Evolutionary conservation across 441 rosid species (phyloP).

Genomic region (Populus hybrid): DNA sequence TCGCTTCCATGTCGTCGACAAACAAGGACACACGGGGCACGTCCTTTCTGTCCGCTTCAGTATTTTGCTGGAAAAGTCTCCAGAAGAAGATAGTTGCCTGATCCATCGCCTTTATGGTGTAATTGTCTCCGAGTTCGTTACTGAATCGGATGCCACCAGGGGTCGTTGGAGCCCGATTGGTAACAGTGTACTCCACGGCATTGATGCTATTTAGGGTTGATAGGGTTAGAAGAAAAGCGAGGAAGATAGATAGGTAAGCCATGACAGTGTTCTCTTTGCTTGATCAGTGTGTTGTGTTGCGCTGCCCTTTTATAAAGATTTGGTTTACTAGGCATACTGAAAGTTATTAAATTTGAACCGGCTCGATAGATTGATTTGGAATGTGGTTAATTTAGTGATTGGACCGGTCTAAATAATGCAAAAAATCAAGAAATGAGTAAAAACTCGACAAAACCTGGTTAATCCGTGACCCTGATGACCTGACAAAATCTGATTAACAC

Average conservation of each 20-base stretch:
- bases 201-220: background rate
- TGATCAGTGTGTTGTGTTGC: background rate
- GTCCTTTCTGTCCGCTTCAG: constrained; percentile 19
- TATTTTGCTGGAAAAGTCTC: constrained; percentile 24
- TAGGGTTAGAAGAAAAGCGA: background rate
- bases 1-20: constrained; percentile 13
- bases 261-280: background rate
- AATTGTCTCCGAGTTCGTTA: constrained; percentile 15
- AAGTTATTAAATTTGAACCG: too few relatives aligned
- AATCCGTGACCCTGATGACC: too few relatives aligned
- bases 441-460: too few relatives aligned
- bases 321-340: too few relatives aligned
- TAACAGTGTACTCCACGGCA: constrained; percentile 23
- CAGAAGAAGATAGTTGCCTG: constrained; percentile 28
- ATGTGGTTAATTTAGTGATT: too few relatives aligned
- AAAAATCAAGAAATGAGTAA: too few relatives aligned
- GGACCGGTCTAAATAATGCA: too few relatives aligned
- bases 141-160: constrained; percentile 22
- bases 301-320: background rate
- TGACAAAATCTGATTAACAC: too few relatives aligned
- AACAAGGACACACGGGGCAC: constrained; percentile 9
- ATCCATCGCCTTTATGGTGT: constrained; percentile 10
- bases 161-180: constrained; percentile 17
- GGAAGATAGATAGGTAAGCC: background rate
- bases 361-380: fast-evolving